These are phyloP conservation scores for Claviceps sp. DNA, from an alignment of 2,329 filamentous ascomycete genomes.

Conservation along the genomic window DNA sequence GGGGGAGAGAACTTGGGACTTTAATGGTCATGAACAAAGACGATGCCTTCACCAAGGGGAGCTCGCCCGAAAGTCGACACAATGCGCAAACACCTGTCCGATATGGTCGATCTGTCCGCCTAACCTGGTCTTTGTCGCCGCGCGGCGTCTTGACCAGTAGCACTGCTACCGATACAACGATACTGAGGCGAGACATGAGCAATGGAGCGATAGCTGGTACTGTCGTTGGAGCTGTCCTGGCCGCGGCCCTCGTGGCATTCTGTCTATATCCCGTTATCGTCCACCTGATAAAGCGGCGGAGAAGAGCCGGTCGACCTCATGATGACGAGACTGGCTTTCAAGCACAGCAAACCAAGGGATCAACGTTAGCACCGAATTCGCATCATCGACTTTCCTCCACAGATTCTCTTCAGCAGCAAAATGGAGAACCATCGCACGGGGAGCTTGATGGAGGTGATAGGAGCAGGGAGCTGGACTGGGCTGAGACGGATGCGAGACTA, in stretches of 20 bases:
- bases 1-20: background rate
- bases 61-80: background rate
- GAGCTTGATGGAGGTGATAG: conserved; percentile 6
- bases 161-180: conserved; percentile 6
- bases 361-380: conserved; percentile 7
- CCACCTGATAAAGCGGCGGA: conserved; percentile 17
- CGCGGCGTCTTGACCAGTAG: background rate
- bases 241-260: conserved; percentile 18
- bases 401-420: conserved; percentile 21
- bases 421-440: conserved; percentile 16
- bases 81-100: background rate
- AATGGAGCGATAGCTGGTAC: conserved; percentile 25
- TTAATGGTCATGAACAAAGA: background rate
- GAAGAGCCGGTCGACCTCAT: conserved; percentile 9
- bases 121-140: background rate
- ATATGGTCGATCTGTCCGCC: background rate
- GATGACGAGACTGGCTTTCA: conserved; percentile 19
- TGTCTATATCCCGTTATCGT: conserved; percentile 28
- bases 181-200: conserved; percentile 17
- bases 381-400: conserved; percentile 23
- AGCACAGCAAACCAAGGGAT: conserved; percentile 7
- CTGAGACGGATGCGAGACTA: conserved; percentile 7
- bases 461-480: conserved; percentile 16
- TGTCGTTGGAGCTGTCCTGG: conserved; percentile 22
- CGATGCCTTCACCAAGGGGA: background rate